Evolutionary conservation across 352 stramenopile genomes (phyloP).

Genomic region (Pythium coloratum): DNA sequence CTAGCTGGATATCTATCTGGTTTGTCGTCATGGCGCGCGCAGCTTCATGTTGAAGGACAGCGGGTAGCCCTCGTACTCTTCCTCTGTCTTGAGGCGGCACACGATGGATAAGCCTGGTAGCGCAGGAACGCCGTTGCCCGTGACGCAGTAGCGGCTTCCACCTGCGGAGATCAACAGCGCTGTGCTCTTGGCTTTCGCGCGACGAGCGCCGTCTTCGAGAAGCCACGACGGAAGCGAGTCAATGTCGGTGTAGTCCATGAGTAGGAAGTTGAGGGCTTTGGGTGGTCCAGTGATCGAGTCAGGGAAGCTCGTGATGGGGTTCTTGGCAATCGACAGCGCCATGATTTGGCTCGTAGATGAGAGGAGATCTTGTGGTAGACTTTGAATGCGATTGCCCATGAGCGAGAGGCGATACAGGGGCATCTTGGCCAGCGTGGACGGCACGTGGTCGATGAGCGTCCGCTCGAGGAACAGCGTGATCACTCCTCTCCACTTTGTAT

Average conservation of each 20-base stretch:
- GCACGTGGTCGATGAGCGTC: background rate
- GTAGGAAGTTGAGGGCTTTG: background rate
- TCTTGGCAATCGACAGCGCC: conserved; percentile 18
- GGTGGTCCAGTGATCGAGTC: background rate
- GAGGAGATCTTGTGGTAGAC: conserved; percentile 1
- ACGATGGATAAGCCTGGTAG: conserved; percentile 4
- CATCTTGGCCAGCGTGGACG: background rate
- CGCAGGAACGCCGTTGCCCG: background rate
- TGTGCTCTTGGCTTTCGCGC: background rate
- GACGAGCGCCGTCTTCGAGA: conserved; percentile 6
- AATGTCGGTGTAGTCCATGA: conserved; percentile 22
- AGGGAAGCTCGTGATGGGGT: conserved; percentile 10
- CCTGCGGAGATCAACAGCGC: conserved; percentile 8
- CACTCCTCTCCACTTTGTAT: conserved; percentile 8
- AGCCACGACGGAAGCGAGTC: conserved; percentile 8
- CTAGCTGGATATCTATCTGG: background rate
- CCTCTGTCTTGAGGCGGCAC: conserved; percentile 15
- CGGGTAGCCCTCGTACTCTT: conserved; percentile 7
- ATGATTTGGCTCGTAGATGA: background rate
- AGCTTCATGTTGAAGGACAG: conserved; percentile 17
- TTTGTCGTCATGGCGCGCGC: conserved; percentile 1
- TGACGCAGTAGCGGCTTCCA: conserved; percentile 4
- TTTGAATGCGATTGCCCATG: conserved; percentile 9
- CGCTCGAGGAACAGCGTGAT: conserved; percentile 12
- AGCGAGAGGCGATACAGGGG: conserved; percentile 2